phyloP scores from a whole-genome alignment of 805 yeast species.

The Candida jianshihensis region DNA sequence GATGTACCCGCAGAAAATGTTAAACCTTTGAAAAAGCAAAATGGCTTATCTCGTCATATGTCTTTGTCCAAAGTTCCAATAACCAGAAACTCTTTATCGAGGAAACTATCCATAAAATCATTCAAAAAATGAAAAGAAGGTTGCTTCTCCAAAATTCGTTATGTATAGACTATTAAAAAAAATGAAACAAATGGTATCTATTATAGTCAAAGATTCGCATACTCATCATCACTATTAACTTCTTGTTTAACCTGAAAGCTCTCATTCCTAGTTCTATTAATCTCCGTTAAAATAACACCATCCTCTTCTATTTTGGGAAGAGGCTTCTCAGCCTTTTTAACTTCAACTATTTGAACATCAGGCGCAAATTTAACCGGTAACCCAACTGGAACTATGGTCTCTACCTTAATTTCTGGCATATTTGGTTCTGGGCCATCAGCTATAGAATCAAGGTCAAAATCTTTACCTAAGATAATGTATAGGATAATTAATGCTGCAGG shows the following conservation, averaged over 20 bases:
- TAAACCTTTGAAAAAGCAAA: conserved; percentile 27
- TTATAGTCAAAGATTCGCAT: background rate
- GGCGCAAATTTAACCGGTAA: conserved; percentile 53
- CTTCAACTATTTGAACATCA: conserved; percentile 50
- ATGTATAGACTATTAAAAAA: too few species aligned
- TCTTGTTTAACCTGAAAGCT: background rate
- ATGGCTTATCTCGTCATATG: conserved; percentile 25
- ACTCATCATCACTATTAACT: background rate
- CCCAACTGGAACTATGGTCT: conserved; percentile 54
- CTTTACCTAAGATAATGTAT: conserved; percentile 50
- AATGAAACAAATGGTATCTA: background rate
- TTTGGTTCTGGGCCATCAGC: conserved; percentile 71
- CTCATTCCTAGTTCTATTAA: conserved; percentile 9
- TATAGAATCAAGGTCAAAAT: conserved; percentile 38
- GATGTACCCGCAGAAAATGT: conserved; percentile 33
- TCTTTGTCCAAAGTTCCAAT: conserved; percentile 28
- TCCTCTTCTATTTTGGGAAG: conserved; percentile 9
- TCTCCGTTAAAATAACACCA: conserved; percentile 11
- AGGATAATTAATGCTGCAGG: conserved; percentile 73
- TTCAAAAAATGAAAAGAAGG: too few species aligned
- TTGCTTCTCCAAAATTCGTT: too few species aligned
- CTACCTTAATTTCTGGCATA: conserved; percentile 62
- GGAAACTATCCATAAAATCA: conserved; percentile 25
- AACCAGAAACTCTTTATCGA: conserved; percentile 29
- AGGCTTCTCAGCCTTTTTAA: conserved; percentile 19